Base-by-base conservation (phyloP, 495 filamentous ascomycete species). In the Extremus antarcticus region DNA sequence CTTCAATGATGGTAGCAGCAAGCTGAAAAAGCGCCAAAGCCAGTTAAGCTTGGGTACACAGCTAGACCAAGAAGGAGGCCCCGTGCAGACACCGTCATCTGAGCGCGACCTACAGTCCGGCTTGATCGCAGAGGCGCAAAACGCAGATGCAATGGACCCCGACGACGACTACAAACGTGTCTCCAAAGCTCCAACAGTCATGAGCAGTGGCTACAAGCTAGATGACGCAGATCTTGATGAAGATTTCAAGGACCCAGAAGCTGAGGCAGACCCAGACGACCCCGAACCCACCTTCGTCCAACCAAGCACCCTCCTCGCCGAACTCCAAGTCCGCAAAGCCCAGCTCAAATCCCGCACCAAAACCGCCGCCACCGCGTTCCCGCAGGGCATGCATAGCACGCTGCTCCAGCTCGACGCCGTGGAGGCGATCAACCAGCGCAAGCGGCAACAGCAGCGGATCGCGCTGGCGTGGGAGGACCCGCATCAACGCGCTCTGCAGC, bases 381-480 rank as follows among this genome's bases (percentile, higher is more conserved):
- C 85, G 10, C 80, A 84, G 41, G 90, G 90, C 3, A 79, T 94
- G 72, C 86, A 87, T 43, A 83, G 84, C n/a, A 97, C 94, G 0
- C 76, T 98, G 1, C 76, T 98, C 1, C 79, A 98, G 65, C 76
- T 97, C 45, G 91, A 98, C 60, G 86, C 88, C 3, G 90, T 95
- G 23, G 88, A 87, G 40, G 85, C 97, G 71, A 77, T 90, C 49
- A 84, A 94, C 64, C 85, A 84, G 63, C 81, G 85, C 46, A 72
- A 84, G 25, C 77, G 92, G 45, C 77, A 84, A 53, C 75, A 79
- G 46, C 85, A 86, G 64, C 83, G 81, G 43, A 80, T 94, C 1
- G 83, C 85, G 53, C 76, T 98, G 11, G 92, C 94, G 3, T 98
- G 94, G 92, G 89, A 96, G 67, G 81, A 84, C 54, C 79, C 81